Evolutionary conservation across 495 filamentous ascomycete species (phyloP).

Genomic region (Neurospora sp.): DNA sequence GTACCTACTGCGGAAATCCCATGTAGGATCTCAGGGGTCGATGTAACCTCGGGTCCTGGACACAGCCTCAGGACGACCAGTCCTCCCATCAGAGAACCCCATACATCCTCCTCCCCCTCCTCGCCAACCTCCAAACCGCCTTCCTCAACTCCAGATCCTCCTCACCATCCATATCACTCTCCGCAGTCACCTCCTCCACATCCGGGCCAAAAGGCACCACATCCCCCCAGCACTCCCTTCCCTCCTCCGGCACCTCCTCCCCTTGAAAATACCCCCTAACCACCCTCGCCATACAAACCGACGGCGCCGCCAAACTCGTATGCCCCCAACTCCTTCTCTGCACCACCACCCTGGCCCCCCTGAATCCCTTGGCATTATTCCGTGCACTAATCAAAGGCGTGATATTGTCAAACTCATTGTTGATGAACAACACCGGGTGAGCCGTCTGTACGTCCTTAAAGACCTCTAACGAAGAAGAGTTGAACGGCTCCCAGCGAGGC

Average conservation of each 20-base stretch:
- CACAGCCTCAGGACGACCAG: not conserved
- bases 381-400: conserved; percentile 41
- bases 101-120: not conserved
- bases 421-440: conserved; percentile 44
- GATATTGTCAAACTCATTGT: conserved; percentile 48
- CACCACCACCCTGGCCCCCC: conserved; percentile 42
- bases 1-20: too few relatives aligned
- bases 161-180: not conserved
- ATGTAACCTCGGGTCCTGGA: not conserved
- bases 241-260: conserved; percentile 19
- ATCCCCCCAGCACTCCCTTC: conserved; percentile 24
- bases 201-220: conserved; percentile 10
- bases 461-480: not conserved
- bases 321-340: conserved; percentile 42
- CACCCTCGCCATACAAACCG: conserved; percentile 23
- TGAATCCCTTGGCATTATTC: conserved; percentile 40
- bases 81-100: not conserved
- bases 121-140: conserved; percentile 2
- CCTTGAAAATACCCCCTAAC: conserved; percentile 27
- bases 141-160: not conserved
- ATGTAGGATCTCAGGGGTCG: not conserved
- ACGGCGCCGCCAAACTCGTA: conserved; percentile 25
- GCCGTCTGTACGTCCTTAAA: conserved; percentile 19
- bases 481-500: conserved; percentile 45
- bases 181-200: not conserved